These are phyloP conservation scores for Lachancea meyersii DNA, from an alignment of 805 yeast species.

Conservation along the genomic window DNA sequence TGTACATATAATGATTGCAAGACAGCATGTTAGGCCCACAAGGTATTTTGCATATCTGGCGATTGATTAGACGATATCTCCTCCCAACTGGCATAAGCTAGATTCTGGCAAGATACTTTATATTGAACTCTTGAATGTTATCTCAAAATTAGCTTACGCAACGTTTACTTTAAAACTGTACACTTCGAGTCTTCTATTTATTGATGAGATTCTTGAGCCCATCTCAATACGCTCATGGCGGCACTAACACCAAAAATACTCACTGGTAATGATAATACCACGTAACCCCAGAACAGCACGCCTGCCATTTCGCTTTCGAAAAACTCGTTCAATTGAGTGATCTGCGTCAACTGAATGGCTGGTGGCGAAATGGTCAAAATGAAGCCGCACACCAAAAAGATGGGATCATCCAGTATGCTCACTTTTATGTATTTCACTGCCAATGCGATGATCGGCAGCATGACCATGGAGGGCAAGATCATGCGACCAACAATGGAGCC, in stretches of 20 bases:
- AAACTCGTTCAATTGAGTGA: conserved; percentile 67
- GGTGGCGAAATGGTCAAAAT: conserved; percentile 75
- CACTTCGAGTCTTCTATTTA: no score
- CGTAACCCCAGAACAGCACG: conserved; percentile 78
- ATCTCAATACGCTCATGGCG: conserved; percentile 44
- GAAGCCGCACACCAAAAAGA: conserved; percentile 69
- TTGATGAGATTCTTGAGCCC: conserved; percentile 31
- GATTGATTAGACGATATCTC: no score
- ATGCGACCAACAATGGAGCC: conserved; percentile 71
- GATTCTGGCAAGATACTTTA: no score
- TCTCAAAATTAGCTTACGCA: no score
- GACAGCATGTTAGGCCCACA: not conserved
- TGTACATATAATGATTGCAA: not conserved
- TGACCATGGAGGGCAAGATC: conserved; percentile 65
- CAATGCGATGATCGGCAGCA: conserved; percentile 60
- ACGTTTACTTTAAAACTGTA: no score
- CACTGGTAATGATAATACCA: conserved; percentile 65
- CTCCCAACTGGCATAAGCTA: no score
- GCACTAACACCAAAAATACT: conserved; percentile 67
- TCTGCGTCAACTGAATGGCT: conserved; percentile 76
- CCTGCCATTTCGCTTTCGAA: conserved; percentile 81
- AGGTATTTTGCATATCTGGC: no score
- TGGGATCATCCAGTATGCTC: conserved; percentile 75
- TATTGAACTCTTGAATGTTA: no score
- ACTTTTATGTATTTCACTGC: conserved; percentile 58